These are phyloP conservation scores for Penicillium vulpinum DNA, from an alignment of 2,329 filamentous ascomycete species.

Conservation along the genomic window DNA sequence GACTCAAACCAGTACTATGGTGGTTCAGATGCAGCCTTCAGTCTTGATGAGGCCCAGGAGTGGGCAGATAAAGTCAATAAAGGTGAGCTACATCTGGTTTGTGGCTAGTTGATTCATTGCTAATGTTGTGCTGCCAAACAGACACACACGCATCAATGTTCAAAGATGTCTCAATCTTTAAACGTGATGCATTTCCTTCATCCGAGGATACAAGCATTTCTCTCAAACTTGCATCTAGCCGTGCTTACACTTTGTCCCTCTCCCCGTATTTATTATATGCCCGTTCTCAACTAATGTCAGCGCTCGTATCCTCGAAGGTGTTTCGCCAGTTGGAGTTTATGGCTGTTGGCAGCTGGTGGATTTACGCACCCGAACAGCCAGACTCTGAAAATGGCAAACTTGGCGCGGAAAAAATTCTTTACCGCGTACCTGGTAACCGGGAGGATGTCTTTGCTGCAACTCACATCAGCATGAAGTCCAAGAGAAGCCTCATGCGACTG, in stretches of 20 bases:
- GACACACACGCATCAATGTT: conserved; percentile 39
- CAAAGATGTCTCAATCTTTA: conserved; percentile 40
- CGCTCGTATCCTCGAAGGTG: conserved; percentile 84
- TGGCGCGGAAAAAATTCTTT: conserved; percentile 46
- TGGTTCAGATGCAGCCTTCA: conserved; percentile 79
- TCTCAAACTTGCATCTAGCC: conserved; percentile 51
- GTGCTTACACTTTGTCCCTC: conserved; percentile 79
- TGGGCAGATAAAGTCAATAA: conserved; percentile 61
- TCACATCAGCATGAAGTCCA: conserved; percentile 73
- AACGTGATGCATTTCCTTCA: conserved; percentile 5
- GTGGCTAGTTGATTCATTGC: conserved; percentile 13
- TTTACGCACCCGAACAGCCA: conserved; percentile 51
- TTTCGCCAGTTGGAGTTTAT: conserved; percentile 91
- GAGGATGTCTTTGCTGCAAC: conserved; percentile 87
- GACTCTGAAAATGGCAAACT: conserved; percentile 6
- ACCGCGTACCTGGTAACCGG: conserved; percentile 79
- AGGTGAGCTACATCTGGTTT: conserved; percentile 31
- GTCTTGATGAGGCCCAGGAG: conserved; percentile 73
- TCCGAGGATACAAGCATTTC: background rate
- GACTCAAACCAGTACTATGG: conserved; percentile 89
- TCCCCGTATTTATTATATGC: conserved; percentile 86
- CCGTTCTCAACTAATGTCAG: conserved; percentile 72
- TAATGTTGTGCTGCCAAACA: conserved; percentile 28
- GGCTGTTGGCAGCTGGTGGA: conserved; percentile 89
- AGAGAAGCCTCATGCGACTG: conserved; percentile 89